phyloP scores from a whole-genome alignment of 257 asterid species.

The Solanum phureja region DNA sequence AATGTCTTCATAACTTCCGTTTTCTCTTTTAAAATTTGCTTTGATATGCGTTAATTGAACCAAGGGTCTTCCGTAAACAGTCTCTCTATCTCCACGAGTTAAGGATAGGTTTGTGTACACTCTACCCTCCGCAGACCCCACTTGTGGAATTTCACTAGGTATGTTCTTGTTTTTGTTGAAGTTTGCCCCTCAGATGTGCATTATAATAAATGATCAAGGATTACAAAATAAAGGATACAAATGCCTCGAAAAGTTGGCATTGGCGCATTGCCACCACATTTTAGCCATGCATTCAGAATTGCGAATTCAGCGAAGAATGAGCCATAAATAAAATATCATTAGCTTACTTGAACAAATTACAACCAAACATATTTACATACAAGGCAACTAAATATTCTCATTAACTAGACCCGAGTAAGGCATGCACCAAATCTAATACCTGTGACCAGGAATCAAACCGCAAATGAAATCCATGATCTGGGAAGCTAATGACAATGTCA shows the following conservation, averaged over 20 bases:
- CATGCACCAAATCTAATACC: constrained; percentile 32
- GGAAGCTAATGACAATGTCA: constrained; percentile 80
- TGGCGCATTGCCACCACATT: neutral
- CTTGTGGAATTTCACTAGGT: neutral
- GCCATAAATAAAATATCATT: neutral
- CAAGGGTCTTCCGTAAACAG: neutral
- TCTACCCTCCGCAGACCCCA: neutral
- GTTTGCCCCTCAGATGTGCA: neutral
- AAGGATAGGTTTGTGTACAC: neutral
- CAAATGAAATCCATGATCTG: constrained; percentile 86
- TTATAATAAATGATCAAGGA: neutral
- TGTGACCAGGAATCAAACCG: constrained; percentile 91
- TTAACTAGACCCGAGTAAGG: neutral
- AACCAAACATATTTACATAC: neutral
- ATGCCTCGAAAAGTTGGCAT: neutral
- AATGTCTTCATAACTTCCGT: neutral
- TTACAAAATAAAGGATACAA: neutral
- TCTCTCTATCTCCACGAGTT: neutral
- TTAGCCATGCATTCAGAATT: neutral
- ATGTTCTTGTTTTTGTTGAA: neutral
- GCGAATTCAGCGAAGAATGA: neutral
- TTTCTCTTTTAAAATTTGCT: neutral
- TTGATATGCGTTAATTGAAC: neutral
- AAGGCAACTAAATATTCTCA: neutral
- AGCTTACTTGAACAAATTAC: neutral